Evolutionary conservation across 1,284 basidiomycete species (phyloP), one percentile per base, ranked within the genome.

Genomic region (Veloporphyrellus conicus): DNA sequence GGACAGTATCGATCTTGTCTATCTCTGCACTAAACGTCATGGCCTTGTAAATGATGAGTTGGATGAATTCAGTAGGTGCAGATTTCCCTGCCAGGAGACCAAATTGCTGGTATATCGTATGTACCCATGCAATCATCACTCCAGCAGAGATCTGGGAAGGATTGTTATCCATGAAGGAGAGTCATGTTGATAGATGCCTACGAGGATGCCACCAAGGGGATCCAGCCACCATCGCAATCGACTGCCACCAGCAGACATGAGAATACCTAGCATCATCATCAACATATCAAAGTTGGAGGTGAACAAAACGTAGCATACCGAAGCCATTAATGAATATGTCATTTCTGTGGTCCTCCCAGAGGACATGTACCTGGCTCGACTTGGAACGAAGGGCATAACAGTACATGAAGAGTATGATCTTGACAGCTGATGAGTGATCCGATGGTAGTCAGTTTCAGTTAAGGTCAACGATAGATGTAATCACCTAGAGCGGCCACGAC

Each of bases 331-430:
- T 82, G 66, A 84, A 91, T 22, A 94, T 66, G 61, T 95, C 93
- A 58, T 95, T 95, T 52, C 91, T 74, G 59, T 97, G 94, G 63
- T 97, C 94, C 66, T 96, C 91, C 89, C 92, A 98, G 20, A 98
- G 78, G 5, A 97, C 84, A 46, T 84, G 81, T 2, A 99, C 93
- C 66, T 99, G 95, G 56, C 87, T 92, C 8, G 88, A 92, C 53
- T 81, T 81, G 34, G 77, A 77, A 34, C 90, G 81, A 44, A 95
- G 76, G 3, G 87, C 78, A 57, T 74, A 82, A 67, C 93, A 95
- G 69, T 94, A 95, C 5, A 93, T 36, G 70, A 96, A 97, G 34
- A 99, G 77, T 0, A 82, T 28, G 35, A 92, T 76, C 68, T 99
- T 99, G 57, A 90, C 84, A 37, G 76, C 89, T 92, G 59, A 25